phyloP scores from a whole-genome alignment of 805 yeast genomes.

The Millerozyma miso region DNA sequence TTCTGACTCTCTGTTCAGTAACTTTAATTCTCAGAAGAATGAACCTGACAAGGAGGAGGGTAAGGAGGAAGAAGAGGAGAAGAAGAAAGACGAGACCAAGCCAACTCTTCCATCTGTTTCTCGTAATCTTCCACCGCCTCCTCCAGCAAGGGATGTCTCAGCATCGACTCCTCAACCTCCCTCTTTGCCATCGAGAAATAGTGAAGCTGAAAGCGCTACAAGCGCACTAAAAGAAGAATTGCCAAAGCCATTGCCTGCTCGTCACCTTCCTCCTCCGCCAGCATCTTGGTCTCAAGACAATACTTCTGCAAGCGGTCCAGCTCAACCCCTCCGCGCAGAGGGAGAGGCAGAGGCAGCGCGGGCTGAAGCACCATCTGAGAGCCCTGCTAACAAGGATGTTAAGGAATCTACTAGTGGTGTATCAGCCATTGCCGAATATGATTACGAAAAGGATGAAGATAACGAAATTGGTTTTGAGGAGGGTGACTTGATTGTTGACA shows the following conservation, averaged over 20 bases:
- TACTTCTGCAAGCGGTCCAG: background rate
- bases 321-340: conserved; percentile 18
- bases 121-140: conserved; percentile 18
- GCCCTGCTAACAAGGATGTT: conserved; percentile 1
- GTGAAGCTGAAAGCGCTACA: conserved; percentile 10
- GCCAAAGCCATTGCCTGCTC: background rate
- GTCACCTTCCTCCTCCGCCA: conserved; percentile 2
- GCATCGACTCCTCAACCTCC: conserved; percentile 1
- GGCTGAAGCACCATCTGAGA: conserved; percentile 8
- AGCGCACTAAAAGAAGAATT: conserved; percentile 3
- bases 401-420: conserved; percentile 7
- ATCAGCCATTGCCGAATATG: conserved; percentile 78
- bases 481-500: conserved; percentile 62
- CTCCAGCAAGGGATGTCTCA: conserved; percentile 11
- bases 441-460: conserved; percentile 70
- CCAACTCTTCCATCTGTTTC: conserved; percentile 10
- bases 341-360: conserved; percentile 13
- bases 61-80: conserved; percentile 1
- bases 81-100: conserved; percentile 4
- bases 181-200: conserved; percentile 1
- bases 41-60: background rate
- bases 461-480: conserved; percentile 66
- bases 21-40: background rate
- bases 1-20: background rate
- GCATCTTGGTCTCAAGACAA: background rate